Base-by-base conservation (phyloP, 352 stramenopile genomes). In the Phytopythium oedochilum region DNA sequence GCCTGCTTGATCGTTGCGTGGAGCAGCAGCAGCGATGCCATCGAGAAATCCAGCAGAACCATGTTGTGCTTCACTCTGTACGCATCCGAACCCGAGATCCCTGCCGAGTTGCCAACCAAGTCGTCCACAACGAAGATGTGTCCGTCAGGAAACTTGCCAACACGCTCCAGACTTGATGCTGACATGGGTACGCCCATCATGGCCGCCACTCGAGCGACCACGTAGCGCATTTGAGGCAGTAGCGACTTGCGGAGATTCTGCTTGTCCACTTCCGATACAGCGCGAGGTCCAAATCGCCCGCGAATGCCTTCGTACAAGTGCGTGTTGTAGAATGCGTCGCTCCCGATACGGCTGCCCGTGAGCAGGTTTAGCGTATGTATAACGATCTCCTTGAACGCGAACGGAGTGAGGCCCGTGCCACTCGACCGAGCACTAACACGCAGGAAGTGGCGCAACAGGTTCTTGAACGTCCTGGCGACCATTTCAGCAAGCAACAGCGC, bases 11-110 rank as follows among this genome's bases (percentile, higher is more conserved):
- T 63, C 22, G 86, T 89, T 11, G 87, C 89, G 51, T 88, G 71
- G 3, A 91, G 57, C 12, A 94, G 48, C 1, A 97, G 57, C 28
- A 96, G 54, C 20, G 88, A 92, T n/a, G 83, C 89, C 63, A 92
- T 81, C 0, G 89, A 91, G 45, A 96, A 96, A 57, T 97, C 82
- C 0, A 95, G 64, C 58, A 96, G 75, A 2, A 75, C 71, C 17
- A 96, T 54, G 60, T 94, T 96, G 69, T 96, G 84, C 56, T 95
- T 96, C 2, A 95, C 66, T 4, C 75, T 68, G 52, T 75, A 89
- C 2, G 60, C 42, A 4, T 75, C 69, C 2, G 61, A 49, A 14
- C 53, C 53, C 0, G 53, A 59, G 32, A 36, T 35, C 3, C 28
- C 46, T 15, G 46, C 18, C 28, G 26, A 29, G 34, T 53, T 39